Conservation (phyloP, 306 rosid genomes). For the Malus fusca region DNA sequence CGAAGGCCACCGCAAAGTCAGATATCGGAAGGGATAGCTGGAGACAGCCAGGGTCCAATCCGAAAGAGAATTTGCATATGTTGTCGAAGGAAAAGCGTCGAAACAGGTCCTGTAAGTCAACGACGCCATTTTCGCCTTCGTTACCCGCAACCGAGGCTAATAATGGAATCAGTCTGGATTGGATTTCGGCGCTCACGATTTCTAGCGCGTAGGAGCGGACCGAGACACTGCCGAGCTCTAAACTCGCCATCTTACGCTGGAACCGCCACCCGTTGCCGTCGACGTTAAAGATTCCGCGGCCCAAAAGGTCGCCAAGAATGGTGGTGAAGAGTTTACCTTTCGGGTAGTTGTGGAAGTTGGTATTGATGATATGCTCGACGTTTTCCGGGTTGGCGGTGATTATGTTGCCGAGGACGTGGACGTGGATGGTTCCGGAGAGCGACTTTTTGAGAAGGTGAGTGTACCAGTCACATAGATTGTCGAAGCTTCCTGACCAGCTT, state of each 20-base stretch:
- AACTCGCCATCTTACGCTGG: slow-evolving; percentile 78
- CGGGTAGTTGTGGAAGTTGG: slow-evolving; percentile 69
- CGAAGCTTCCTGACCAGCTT: slow-evolving; percentile 32
- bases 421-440: slow-evolving; percentile 42
- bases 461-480: slow-evolving; percentile 71
- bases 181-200: slow-evolving; percentile 37
- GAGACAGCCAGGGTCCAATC: slow-evolving; percentile 78
- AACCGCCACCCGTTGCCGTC: slow-evolving; percentile 68
- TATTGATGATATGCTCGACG: slow-evolving; percentile 66
- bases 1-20: slow-evolving; percentile 43
- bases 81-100: slow-evolving; percentile 71
- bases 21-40: slow-evolving; percentile 35
- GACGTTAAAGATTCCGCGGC: slow-evolving; percentile 75
- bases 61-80: slow-evolving; percentile 67
- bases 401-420: slow-evolving; percentile 61
- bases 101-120: slow-evolving; percentile 66
- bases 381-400: slow-evolving; percentile 65
- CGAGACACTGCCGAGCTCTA: slow-evolving; percentile 58
- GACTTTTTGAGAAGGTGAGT: slow-evolving; percentile 57
- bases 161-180: slow-evolving; percentile 39
- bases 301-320: slow-evolving; percentile 77
- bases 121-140: not conserved
- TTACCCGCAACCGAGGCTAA: not conserved
- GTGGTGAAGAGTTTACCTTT: slow-evolving; percentile 68
- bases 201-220: slow-evolving; percentile 60